Percentiles rank a stretch among this genome's conserved stretches.
These are phyloP conservation scores for Erigeron philadelphicus DNA, from an alignment of 140 eudicot species.

Conservation along the genomic window DNA sequence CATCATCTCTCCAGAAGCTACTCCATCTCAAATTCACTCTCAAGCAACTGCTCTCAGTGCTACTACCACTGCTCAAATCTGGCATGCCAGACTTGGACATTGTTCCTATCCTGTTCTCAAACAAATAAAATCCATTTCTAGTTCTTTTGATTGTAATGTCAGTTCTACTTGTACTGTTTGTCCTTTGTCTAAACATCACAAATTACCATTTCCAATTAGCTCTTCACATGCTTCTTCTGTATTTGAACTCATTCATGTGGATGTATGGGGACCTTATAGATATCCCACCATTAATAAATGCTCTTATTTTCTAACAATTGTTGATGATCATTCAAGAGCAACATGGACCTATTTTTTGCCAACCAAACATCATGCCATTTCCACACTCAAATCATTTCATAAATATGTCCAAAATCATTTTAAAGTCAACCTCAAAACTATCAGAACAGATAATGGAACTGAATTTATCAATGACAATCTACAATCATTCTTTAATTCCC, in stretches of 20 bases:
- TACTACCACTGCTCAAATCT: neutral
- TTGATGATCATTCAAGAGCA: neutral
- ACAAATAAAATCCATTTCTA: neutral
- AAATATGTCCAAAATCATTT: neutral
- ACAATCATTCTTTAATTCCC: neutral
- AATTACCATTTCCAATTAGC: neutral
- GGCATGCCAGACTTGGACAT: neutral
- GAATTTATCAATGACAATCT: neutral
- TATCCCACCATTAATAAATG: neutral
- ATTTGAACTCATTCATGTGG: neutral
- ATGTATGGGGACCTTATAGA: neutral
- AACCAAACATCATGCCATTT: too few relatives aligned
- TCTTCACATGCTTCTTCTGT: neutral
- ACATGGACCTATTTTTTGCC: too few relatives aligned
- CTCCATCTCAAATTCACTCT: neutral
- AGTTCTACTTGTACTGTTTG: neutral
- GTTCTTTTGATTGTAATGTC: neutral
- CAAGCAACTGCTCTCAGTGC: neutral
- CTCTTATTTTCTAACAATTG: neutral
- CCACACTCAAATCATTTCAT: neutral
- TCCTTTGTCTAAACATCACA: neutral
- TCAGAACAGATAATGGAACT: neutral
- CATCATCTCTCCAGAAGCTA: neutral
- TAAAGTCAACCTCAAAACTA: neutral
- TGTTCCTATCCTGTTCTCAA: neutral